phyloP scores from a whole-genome alignment of 768 basidiomycete genomes.

The Leccinum rimulosum region DNA sequence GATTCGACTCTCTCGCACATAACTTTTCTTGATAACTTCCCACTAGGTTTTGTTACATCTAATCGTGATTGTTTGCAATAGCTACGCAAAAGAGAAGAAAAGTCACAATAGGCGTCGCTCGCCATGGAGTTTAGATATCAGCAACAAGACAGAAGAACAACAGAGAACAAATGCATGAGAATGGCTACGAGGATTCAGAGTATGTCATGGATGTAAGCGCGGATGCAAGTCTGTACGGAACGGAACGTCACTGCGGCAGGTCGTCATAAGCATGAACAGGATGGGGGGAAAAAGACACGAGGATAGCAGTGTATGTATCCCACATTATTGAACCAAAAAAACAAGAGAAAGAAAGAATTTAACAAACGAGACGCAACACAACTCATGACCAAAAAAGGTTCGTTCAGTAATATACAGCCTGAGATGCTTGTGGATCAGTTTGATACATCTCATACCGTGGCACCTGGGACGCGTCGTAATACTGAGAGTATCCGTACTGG shows the following conservation, averaged over 20 bases:
- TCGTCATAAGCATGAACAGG: slow-evolving; percentile 10
- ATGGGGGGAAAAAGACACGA: not conserved
- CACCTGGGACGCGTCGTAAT: slow-evolving; percentile 65
- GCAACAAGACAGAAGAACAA: slow-evolving; percentile 12
- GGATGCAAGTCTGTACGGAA: slow-evolving; percentile 27
- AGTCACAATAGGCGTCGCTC: slow-evolving; percentile 1
- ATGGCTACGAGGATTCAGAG: slow-evolving; percentile 9
- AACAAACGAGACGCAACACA: slow-evolving; percentile 14
- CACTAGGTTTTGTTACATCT: not conserved
- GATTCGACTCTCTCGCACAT: too few species aligned
- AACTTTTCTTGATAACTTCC: too few species aligned
- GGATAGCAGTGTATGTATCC: slow-evolving; percentile 23
- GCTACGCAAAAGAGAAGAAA: slow-evolving; percentile 13
- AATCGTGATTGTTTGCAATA: not conserved
- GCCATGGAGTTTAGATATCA: slow-evolving; percentile 4
- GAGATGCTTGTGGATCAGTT: slow-evolving; percentile 46
- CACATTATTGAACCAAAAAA: slow-evolving; percentile 21
- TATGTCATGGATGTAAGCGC: slow-evolving; percentile 21
- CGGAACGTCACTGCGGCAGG: slow-evolving; percentile 20
- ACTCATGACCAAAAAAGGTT: slow-evolving; percentile 6
- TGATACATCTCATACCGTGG: slow-evolving; percentile 69
- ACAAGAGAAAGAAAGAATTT: not conserved
- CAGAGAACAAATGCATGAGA: slow-evolving; percentile 20
- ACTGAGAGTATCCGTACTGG: slow-evolving; percentile 61
- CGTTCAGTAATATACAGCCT: slow-evolving; percentile 59